phyloP scores from a whole-genome alignment of 176 grass and related monocot genomes.

The Rhynchospora pubera region DNA sequence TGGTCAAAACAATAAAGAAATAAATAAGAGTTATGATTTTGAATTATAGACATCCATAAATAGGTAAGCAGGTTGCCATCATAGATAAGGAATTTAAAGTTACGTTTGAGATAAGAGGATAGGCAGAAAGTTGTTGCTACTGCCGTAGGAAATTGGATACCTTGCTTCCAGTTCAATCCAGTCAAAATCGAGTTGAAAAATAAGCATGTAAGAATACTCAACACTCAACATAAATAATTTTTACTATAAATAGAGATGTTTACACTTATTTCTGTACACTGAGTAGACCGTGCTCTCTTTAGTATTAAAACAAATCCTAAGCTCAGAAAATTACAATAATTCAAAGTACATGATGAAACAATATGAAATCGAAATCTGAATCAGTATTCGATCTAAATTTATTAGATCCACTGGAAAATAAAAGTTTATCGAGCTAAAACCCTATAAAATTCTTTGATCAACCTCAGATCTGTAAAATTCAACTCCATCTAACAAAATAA shows the following conservation, averaged over 20 bases:
- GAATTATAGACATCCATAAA: too few species aligned
- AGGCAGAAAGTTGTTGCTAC: not conserved
- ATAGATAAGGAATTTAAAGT: not conserved
- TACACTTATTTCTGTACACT: not conserved
- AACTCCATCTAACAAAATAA: not conserved
- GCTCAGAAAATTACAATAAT: not conserved
- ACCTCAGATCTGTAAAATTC: conserved; percentile 7
- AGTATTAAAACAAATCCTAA: not conserved
- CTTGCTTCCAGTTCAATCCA: not conserved
- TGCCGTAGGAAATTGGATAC: not conserved
- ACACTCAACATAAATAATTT: not conserved
- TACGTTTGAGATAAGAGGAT: not conserved
- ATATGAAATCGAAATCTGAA: not conserved
- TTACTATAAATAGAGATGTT: not conserved
- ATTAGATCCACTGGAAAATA: not conserved
- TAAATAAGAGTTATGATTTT: not conserved
- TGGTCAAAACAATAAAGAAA: not conserved
- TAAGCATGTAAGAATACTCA: not conserved
- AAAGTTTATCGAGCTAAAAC: not conserved
- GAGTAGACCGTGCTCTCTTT: not conserved
- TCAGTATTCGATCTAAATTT: not conserved
- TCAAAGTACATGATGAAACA: not conserved
- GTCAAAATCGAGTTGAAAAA: not conserved
- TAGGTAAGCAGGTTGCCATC: not conserved
- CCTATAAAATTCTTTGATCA: not conserved